Conservation (phyloP, 2,329 filamentous ascomycete species). For the Hypoxylon sp. region DNA sequence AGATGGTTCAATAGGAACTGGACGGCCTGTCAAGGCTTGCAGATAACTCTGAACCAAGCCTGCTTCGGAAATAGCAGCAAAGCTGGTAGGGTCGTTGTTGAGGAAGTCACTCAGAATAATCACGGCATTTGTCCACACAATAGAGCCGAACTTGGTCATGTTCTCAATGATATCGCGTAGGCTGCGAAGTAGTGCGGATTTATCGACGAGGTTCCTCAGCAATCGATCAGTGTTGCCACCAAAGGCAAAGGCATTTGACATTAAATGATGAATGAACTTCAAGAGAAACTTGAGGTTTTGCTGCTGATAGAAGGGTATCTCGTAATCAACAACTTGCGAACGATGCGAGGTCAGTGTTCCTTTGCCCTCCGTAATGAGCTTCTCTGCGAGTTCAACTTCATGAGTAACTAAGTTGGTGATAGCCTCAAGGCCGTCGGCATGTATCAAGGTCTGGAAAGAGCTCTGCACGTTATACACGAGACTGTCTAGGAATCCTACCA, state of each 20-base stretch:
- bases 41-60: constrained; percentile 88
- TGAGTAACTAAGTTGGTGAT: constrained; percentile 86
- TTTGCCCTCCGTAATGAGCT: constrained; percentile 70
- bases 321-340: constrained; percentile 88
- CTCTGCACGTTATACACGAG: constrained; percentile 86
- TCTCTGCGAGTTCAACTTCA: constrained; percentile 76
- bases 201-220: constrained; percentile 92
- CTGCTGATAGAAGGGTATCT: constrained; percentile 91
- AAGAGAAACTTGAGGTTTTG: constrained; percentile 93
- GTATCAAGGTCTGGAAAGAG: constrained; percentile 84
- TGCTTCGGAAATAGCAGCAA: constrained; percentile 93
- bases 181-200: constrained; percentile 80
- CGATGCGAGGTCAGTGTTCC: constrained; percentile 76
- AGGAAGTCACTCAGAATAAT: constrained; percentile 95
- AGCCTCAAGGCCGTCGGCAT: constrained; percentile 84
- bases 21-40: constrained; percentile 74
- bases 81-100: constrained; percentile 98
- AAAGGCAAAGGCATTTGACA: constrained; percentile 75
- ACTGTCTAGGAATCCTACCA: constrained; percentile 87
- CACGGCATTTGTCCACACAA: constrained; percentile 95
- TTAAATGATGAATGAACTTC: constrained; percentile 96
- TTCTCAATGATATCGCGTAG: constrained; percentile 85
- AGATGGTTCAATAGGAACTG: constrained; percentile 51
- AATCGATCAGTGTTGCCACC: constrained; percentile 88
- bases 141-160: constrained; percentile 81